phyloP scores from a whole-genome alignment of 495 filamentous ascomycete genomes.

The Daldinia caldariorum region DNA sequence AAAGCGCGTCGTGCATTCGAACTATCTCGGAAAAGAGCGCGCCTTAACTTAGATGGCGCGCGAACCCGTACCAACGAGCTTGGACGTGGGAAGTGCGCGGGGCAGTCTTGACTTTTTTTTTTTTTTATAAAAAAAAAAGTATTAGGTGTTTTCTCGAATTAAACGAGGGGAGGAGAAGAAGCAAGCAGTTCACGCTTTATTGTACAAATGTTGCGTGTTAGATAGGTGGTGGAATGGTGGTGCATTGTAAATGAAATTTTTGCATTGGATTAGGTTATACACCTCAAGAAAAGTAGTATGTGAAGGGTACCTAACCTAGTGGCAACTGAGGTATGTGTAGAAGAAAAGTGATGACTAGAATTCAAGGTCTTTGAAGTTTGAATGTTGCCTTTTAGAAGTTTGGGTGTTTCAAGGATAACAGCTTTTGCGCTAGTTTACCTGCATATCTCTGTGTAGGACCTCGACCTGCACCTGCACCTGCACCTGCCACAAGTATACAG shows the following conservation, averaged over 20 bases:
- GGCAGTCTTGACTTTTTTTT: slow-evolving; percentile 16
- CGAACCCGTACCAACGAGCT: not conserved
- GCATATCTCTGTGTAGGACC: not conserved
- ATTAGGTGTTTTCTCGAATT: slow-evolving; percentile 1
- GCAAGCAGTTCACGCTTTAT: not conserved
- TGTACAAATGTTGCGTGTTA: not conserved
- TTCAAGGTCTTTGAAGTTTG: too few species aligned
- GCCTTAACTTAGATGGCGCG: not conserved
- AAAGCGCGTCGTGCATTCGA: slow-evolving; percentile 9
- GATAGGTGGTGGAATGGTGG: not conserved
- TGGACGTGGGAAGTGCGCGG: slow-evolving; percentile 9
- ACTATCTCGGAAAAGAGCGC: slow-evolving; percentile 12
- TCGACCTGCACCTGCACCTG: too few species aligned
- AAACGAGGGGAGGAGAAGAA: not conserved
- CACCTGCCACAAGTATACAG: not conserved
- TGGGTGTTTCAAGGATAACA: slow-evolving; percentile 16
- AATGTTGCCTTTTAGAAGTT: too few species aligned
- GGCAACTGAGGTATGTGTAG: not conserved
- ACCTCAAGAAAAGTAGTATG: too few species aligned
- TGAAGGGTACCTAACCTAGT: not conserved
- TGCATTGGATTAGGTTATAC: too few species aligned
- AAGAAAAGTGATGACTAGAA: not conserved
- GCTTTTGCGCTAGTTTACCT: slow-evolving; percentile 8
- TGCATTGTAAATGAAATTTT: not conserved
- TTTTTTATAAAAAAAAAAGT: too few species aligned